Evolutionary conservation across 352 stramenopile species (phyloP), one percentile per base, ranked within the genome.

Genomic region (Phytophthora quininea): DNA sequence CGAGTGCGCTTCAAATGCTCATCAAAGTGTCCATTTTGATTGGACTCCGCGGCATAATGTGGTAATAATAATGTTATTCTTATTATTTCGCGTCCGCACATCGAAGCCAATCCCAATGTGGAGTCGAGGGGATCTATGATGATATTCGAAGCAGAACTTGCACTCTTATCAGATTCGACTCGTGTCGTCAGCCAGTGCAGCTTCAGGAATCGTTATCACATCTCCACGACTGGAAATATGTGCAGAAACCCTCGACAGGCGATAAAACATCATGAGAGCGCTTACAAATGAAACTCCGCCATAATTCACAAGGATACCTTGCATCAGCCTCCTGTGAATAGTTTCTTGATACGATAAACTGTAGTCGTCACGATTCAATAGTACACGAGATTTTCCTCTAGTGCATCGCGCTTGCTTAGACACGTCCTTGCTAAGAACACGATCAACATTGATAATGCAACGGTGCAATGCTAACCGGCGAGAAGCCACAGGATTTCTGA

Each of bases 181-280:
- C 14, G 35, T 40, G 10, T 40, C 31, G 24, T 31, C 19, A 61
- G 38, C 47, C 14, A 58, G 58, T 29, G 38, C 50, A 47, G 29
- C 42, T 58, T 54, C 52, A 61, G 35, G 48, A 14, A 31, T 38
- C 30, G 33, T 19, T 51, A 45, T 37, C 47, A 55, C 32, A n/a
- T 51, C n/a, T 11, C 10, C 10, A 40, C 52, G 53, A 72, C 58
- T 63, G 58, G 58, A 65, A 42, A 58, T 59, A 58, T 56, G 35
- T 40, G 35, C 35, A 40, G 35, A 11, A 11, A 40, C 10, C 49
- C 11, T 56, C 46, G 42, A 54, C 59, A 60, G 59, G 42, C 56
- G 57, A 67, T 71, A 62, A 67, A 49, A 66, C 57, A 71, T 59
- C 48, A 72, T 32, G 58, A 58, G 64, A 14, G 51, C 64, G 67